Base-by-base conservation (phyloP, 2,329 filamentous ascomycete species). In the Mycosphaerella arachidis region DNA sequence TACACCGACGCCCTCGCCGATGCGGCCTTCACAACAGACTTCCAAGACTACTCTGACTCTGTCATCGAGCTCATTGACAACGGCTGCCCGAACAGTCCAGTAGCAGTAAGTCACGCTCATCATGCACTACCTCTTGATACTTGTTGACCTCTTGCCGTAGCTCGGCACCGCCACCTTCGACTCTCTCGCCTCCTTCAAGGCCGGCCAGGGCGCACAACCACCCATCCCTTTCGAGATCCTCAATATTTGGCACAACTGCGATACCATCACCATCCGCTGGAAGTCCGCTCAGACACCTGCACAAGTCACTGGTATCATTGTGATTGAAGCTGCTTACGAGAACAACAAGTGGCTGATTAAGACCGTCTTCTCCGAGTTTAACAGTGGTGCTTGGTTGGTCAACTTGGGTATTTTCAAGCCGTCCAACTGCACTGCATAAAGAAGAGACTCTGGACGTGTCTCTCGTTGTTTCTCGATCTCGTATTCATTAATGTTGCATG, bases 51-150 rank as follows among this genome's bases (percentile, higher is more conserved):
- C 63, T 69, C 71, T 40, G 71, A 73, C 66, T 69, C 66, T 51
- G 72, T 73, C 59, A 73, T 66, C 55, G 68, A 70, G 45, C 63
- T 74, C 37, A 74, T 74, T 64, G 63, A 73, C 63, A 66, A 62
- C 60, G 70, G 69, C 56, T 73, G 71, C 62, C 57, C 67, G 6
- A 63, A 61, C 51, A 60, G 61, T 51, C 66, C 66, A 6, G 35
- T 60, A 6, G 51, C 65, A 20, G 70, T 72, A 63, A 53, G 13
- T 53, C 27, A 53, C 46, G 16, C 20, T 4, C 24, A 18, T 35
- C 9, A 10, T 18, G n/a, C 24, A 10, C 43, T 29, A 60, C 30
- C 10, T 35, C 57, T 59, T 18, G 56, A 24, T 24, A 24, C 24
- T 24, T 24, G 3, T 3, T 24, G 24, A 63, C 30, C 10, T 35